Evolutionary conservation across 2,329 filamentous ascomycete species (phyloP).

Genomic region (Colletotrichum zoysiae): DNA sequence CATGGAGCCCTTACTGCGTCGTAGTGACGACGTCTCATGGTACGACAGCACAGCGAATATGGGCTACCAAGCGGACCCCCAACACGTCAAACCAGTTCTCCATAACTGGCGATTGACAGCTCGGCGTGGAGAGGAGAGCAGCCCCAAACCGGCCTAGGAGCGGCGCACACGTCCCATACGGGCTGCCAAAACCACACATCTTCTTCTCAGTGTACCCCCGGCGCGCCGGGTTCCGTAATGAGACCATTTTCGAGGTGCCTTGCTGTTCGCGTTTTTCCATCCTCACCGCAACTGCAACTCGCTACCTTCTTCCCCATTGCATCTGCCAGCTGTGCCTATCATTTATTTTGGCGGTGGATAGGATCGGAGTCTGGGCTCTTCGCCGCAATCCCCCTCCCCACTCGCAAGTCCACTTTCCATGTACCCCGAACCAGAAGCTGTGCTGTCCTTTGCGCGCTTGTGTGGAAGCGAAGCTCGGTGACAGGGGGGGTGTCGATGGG

Average conservation of each 20-base stretch:
- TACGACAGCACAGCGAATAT: neutral
- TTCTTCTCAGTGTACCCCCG: neutral
- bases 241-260: neutral
- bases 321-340: neutral
- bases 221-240: neutral
- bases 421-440: slow-evolving; percentile 13
- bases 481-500: neutral
- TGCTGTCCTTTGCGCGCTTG: neutral
- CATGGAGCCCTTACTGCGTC: neutral
- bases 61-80: too few relatives aligned
- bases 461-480: neutral
- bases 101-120: neutral
- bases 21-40: neutral
- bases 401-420: slow-evolving; percentile 1
- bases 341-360: neutral
- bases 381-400: neutral
- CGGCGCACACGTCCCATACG: slow-evolving; percentile 4
- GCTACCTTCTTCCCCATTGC: neutral
- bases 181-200: neutral
- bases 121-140: neutral
- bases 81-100: neutral
- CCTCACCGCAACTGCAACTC: slow-evolving; percentile 8
- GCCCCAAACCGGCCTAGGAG: slow-evolving; percentile 6
- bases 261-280: neutral
- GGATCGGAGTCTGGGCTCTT: neutral